Base-by-base conservation (phyloP, 2,329 filamentous ascomycete genomes). In the Neophaeococcomyces aloes region DNA sequence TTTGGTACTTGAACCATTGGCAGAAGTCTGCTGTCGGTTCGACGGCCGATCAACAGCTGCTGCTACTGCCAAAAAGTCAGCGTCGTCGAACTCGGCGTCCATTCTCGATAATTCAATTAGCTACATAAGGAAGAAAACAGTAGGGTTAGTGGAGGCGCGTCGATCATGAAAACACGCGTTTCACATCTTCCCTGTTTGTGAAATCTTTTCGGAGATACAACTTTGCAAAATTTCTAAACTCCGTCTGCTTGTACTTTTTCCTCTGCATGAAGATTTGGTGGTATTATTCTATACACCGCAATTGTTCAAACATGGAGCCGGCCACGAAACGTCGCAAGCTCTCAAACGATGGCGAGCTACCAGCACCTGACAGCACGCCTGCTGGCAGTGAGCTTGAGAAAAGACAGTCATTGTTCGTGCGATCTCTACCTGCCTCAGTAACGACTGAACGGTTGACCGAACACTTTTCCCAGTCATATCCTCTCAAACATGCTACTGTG, bases 401-500 rank as follows among this genome's bases (percentile, higher is more conserved):
- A 27, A 64, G 74, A 51, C 71, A 79, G 55, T 85, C 89, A 35
- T 78, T 98, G 53, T 98, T 98, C 67, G 81, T 98, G 52, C 85
- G 89, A 56, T 88, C 84, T 39, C 75, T 98, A 37, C 85, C 88
- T 15, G 67, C 81, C 17, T 75, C 73, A 18, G 81, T 82, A 29
- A 96, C 88, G 27, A 85, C 78, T 59, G 87, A 95, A 58, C 74
- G 74, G 42, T 72, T 98, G 50, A 85, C 87, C 47, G 81, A 86
- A 47, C 82, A 88, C 63, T 98, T 98, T 66, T 96, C 91, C 5
- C 79, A 95, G 61, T 83, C 87, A 47, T 96, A 86, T 57, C 88
- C 93, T 6, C 78, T 98, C 60, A 96, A 95, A 65, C 89, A 96
- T 64, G 89, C 91, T 41, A 85, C 83, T n/a, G 87, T 94, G 3